Evolutionary conservation across 768 basidiomycete genomes (phyloP).

Genomic region (Lanmaoa pseudosensibilis): DNA sequence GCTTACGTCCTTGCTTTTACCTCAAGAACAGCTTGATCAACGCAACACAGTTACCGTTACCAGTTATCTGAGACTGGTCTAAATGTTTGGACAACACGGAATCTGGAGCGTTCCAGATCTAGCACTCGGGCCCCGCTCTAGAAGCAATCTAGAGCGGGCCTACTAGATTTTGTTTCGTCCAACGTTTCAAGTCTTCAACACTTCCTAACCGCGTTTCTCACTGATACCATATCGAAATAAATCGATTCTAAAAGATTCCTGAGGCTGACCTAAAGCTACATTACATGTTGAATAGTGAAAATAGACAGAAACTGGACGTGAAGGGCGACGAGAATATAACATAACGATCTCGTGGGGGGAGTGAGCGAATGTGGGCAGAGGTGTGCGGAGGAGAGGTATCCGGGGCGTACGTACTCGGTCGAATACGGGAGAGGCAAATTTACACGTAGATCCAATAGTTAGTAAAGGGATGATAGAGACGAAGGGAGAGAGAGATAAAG

Average conservation of each 20-base stretch:
- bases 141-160: too few species aligned
- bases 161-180: too few species aligned
- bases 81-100: too few species aligned
- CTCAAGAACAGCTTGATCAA: too few species aligned
- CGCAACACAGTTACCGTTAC: too few species aligned
- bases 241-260: neutral
- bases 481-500: neutral
- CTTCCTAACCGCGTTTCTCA: too few species aligned
- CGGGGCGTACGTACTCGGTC: neutral
- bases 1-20: too few species aligned
- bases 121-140: too few species aligned
- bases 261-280: slow-evolving; percentile 7
- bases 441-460: slow-evolving; percentile 5
- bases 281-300: neutral
- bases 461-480: neutral
- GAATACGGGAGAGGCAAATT: neutral
- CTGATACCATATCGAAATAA: too few species aligned
- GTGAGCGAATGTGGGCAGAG: neutral
- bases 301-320: neutral
- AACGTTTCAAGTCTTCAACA: too few species aligned
- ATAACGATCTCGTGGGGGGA: neutral
- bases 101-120: too few species aligned
- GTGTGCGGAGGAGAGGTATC: slow-evolving; percentile 2
- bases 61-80: too few species aligned
- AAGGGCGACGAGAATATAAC: neutral